These are phyloP conservation scores for Aureobasidium sp. DNA, from an alignment of 2,329 filamentous ascomycete genomes.

Conservation along the genomic window DNA sequence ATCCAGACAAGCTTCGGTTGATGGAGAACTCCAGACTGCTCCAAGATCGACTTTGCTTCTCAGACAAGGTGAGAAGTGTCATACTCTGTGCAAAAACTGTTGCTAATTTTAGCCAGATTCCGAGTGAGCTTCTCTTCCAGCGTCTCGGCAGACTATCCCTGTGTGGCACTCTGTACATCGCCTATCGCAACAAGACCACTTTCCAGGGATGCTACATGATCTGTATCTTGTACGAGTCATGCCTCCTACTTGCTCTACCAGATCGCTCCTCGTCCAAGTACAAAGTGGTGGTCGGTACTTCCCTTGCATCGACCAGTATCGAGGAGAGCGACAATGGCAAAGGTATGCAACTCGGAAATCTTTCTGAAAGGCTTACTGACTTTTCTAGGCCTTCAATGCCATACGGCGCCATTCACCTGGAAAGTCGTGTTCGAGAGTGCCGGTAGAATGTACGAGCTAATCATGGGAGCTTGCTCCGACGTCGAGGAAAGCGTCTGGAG, in stretches of 20 bases:
- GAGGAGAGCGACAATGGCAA: constrained; percentile 69
- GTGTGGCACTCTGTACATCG: constrained; percentile 76
- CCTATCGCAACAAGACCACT: constrained; percentile 65
- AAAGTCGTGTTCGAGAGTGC: constrained; percentile 78
- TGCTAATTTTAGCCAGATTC: constrained; percentile 20
- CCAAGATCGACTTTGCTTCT: constrained; percentile 72
- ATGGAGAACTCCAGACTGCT: constrained; percentile 80
- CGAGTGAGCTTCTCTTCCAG: constrained; percentile 51
- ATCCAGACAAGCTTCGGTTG: constrained; percentile 59
- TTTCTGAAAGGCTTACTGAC: not conserved
- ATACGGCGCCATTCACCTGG: constrained; percentile 82
- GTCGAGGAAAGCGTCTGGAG: constrained; percentile 79
- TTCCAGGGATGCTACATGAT: constrained; percentile 77
- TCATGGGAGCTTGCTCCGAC: constrained; percentile 77
- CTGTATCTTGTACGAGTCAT: constrained; percentile 74
- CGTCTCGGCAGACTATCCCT: constrained; percentile 72
- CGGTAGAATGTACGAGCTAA: constrained; percentile 71
- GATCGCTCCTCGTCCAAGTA: constrained; percentile 61
- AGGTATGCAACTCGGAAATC: constrained; percentile 37
- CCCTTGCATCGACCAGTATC: constrained; percentile 57
- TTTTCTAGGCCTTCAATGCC: constrained; percentile 71
- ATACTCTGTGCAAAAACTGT: constrained; percentile 23
- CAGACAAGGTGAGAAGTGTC: constrained; percentile 53
- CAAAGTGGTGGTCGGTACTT: constrained; percentile 66
- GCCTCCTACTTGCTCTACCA: constrained; percentile 67